These are phyloP conservation scores for Iris pallida DNA, from an alignment of 116 monocot species.

Conservation along the genomic window DNA sequence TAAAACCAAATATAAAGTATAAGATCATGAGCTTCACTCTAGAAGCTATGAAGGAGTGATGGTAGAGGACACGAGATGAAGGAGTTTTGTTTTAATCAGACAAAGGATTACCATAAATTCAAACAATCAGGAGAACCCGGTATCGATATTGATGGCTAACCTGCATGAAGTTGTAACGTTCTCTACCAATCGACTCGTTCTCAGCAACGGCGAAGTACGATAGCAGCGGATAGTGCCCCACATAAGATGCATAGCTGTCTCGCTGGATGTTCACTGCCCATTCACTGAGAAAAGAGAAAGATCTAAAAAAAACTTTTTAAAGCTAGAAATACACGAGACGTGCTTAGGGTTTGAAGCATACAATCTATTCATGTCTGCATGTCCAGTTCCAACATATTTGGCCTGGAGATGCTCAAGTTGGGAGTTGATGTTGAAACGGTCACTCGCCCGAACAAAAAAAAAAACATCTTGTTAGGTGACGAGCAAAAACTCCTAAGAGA, in stretches of 20 bases:
- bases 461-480: no score
- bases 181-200: slow-evolving; percentile 92
- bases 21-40: no score
- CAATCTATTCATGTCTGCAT: slow-evolving; percentile 76
- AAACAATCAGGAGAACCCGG: no score
- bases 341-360: slow-evolving; percentile 19
- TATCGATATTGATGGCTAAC: slow-evolving; percentile 11
- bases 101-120: no score
- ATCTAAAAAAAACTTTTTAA: not conserved
- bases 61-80: no score
- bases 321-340: not conserved
- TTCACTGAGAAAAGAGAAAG: slow-evolving; percentile 35
- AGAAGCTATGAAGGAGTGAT: no score
- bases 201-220: slow-evolving; percentile 79
- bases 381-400: slow-evolving; percentile 79
- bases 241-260: slow-evolving; percentile 78
- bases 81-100: no score
- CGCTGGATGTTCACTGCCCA: slow-evolving; percentile 88
- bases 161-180: slow-evolving; percentile 95
- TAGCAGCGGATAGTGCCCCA: slow-evolving; percentile 76
- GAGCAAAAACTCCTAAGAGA: no score
- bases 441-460: slow-evolving; percentile 33
- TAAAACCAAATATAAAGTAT: no score
- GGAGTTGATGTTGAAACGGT: slow-evolving; percentile 88
- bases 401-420: slow-evolving; percentile 97